A percentile compares a stretch with the other conserved stretches of the same genome.
These are phyloP conservation scores for Xylaria sp. DNA, from an alignment of 2,329 filamentous ascomycete genomes.

Conservation along the genomic window DNA sequence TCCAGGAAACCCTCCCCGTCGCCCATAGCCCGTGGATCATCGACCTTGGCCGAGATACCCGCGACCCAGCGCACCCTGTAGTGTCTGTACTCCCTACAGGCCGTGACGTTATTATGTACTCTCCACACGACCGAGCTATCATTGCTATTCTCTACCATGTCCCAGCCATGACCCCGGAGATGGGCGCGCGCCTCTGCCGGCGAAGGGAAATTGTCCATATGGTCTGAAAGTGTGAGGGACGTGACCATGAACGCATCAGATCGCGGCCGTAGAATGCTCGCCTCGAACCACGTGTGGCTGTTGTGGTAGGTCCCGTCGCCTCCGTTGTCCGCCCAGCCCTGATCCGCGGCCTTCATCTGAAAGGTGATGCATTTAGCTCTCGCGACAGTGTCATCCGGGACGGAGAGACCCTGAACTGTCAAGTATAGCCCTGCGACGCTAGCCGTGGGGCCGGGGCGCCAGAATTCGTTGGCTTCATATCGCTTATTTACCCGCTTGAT, in stretches of 20 bases:
- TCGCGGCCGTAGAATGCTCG: slow-evolving; percentile 28
- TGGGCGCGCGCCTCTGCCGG: not conserved
- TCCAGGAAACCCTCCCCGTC: slow-evolving; percentile 26
- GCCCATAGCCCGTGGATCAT: slow-evolving; percentile 16
- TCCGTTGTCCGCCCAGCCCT: slow-evolving; percentile 29
- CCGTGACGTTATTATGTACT: slow-evolving; percentile 27
- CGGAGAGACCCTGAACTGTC: not conserved
- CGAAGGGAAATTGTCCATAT: not conserved
- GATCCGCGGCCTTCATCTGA: slow-evolving; percentile 29
- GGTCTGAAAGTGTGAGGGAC: not conserved
- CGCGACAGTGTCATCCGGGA: not conserved
- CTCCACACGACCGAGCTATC: slow-evolving; percentile 20
- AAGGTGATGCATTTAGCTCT: slow-evolving; percentile 27
- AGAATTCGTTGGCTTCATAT: slow-evolving; percentile 13
- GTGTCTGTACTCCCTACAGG: slow-evolving; percentile 1
- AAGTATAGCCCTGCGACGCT: slow-evolving; percentile 10
- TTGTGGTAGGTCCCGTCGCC: slow-evolving; percentile 29
- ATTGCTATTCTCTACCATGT: slow-evolving; percentile 22
- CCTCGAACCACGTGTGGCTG: slow-evolving; percentile 34
- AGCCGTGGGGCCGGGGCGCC: not conserved
- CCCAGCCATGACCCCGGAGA: slow-evolving; percentile 24
- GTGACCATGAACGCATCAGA: not conserved
- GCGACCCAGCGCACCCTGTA: slow-evolving; percentile 27
- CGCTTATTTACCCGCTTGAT: not conserved
- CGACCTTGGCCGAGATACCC: slow-evolving; percentile 10